Evolutionary conservation across 2,329 filamentous ascomycete species (phyloP).

Genomic region (Lasiodiplodia sp.): DNA sequence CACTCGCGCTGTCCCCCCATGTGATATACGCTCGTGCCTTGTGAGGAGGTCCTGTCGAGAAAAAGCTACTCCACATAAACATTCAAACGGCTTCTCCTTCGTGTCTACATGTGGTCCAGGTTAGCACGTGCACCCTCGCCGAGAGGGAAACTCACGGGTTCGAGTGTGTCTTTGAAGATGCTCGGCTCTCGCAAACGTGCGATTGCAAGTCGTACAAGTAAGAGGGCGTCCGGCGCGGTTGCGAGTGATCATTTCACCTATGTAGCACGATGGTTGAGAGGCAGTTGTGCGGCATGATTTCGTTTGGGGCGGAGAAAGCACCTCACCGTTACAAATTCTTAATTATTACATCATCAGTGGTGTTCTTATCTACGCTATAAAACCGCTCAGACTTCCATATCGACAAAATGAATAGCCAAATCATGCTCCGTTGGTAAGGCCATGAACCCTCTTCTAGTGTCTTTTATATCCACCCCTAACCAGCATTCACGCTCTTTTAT

Average conservation of each 20-base stretch:
- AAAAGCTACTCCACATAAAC: not conserved
- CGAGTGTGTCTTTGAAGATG: constrained; percentile 11
- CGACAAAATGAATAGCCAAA: no score
- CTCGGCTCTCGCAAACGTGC: constrained; percentile 7
- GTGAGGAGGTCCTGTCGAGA: constrained; percentile 7
- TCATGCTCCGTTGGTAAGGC: no score
- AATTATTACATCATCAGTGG: no score
- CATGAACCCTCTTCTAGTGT: no score
- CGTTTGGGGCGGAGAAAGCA: no score
- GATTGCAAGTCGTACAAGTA: not conserved
- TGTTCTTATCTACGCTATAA: no score
- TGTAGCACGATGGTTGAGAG: not conserved
- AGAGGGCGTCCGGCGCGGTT: constrained; percentile 2
- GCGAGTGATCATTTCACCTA: not conserved
- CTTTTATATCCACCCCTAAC: no score
- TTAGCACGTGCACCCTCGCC: no score
- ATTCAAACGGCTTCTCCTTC: constrained; percentile 11
- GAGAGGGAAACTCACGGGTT: not conserved
- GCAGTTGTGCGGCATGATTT: not conserved
- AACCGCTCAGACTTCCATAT: no score
- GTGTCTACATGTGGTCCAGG: not conserved
- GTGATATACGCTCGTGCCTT: constrained; percentile 1
- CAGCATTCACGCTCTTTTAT: no score
- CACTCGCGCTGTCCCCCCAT: not conserved
- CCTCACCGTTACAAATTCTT: no score